Evolutionary conservation across 345 rosid species (phyloP).

Genomic region (Ailanthus altissimus): DNA sequence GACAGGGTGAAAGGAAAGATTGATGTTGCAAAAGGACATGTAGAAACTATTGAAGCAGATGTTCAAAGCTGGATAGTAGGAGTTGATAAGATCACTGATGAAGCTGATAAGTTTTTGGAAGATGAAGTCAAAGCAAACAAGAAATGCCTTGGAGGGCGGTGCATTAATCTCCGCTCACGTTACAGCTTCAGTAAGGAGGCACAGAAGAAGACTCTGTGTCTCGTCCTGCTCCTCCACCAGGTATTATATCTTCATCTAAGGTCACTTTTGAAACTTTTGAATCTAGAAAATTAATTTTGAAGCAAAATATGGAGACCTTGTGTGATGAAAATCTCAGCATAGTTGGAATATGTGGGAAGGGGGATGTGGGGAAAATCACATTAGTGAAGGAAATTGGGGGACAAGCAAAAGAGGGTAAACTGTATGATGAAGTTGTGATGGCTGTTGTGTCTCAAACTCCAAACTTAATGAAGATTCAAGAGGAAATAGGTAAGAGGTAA

Average conservation of each 20-base stretch:
- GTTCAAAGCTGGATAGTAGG: background rate
- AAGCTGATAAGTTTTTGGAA: background rate
- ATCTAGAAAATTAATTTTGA: background rate
- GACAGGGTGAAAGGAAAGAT: background rate
- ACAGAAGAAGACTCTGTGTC: background rate
- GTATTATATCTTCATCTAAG: background rate
- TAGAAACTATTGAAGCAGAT: background rate
- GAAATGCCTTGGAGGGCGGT: background rate
- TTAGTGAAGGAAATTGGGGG: constrained; percentile 17
- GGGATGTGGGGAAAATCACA: constrained; percentile 15
- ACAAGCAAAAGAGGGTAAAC: background rate
- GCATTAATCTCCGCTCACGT: background rate
- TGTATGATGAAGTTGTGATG: constrained; percentile 19
- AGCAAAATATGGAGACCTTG: background rate
- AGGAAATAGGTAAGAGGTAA: constrained; percentile 11
- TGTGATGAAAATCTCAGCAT: background rate
- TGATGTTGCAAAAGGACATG: background rate
- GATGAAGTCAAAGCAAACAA: background rate
- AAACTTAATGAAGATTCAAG: constrained; percentile 15
- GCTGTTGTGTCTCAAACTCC: constrained; percentile 9
- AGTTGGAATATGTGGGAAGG: constrained; percentile 24
- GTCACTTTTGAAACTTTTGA: background rate
- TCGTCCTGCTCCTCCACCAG: background rate
- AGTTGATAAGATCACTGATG: background rate
- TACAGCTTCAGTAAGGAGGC: background rate